Evolutionary conservation across 1,284 basidiomycete species (phyloP), one percentile per base, ranked within the genome.

Genomic region (Malassezia japonica): DNA sequence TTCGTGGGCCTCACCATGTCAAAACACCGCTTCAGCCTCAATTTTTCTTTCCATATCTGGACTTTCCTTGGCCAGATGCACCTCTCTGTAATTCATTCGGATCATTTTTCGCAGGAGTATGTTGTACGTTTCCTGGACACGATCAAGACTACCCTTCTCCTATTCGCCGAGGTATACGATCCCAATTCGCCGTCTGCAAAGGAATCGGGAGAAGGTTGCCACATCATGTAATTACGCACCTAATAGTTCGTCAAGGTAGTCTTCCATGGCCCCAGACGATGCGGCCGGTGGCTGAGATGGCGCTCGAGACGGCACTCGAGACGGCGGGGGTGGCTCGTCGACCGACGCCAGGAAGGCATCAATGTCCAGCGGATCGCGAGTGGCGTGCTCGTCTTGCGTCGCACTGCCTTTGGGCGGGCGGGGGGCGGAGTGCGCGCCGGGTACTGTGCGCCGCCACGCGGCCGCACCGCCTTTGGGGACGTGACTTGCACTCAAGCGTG

Each of bases 41-140:
- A 54, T 12, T 48, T 54, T 8, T 48, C 51, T 7, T 18, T 54
- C 23, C 51, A 54, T 25, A 33, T 54, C 2, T 54, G 51, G 51
- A 27, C 51, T 6, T 34, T 43, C 13, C 28, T 13, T 8, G 35
- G 37, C 21, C 15, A 38, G 6, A 28, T 48, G n/a, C 38, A 48
- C 15, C 40, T 54, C 3, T 54, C 51, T 15, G 41, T 54, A 24
- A 29, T 54, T 6, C 41, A 54, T 18, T 39, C 51, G n/a, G 24
- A 34, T 9, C 44, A 42, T 15, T 47, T 47, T 16, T 27, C 37
- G 1, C 18, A 36, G 29, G 38, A 41, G 10, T 40, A 38, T 13
- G 39, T 25, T 2, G 13, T 6, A 6, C 23, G 16, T 2, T 54
- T 54, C 40, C 35, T 54, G 20, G 41, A 48, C 18, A 37, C 40